phyloP scores from a whole-genome alignment of 306 rosid species.

The Lotus japonicus region DNA sequence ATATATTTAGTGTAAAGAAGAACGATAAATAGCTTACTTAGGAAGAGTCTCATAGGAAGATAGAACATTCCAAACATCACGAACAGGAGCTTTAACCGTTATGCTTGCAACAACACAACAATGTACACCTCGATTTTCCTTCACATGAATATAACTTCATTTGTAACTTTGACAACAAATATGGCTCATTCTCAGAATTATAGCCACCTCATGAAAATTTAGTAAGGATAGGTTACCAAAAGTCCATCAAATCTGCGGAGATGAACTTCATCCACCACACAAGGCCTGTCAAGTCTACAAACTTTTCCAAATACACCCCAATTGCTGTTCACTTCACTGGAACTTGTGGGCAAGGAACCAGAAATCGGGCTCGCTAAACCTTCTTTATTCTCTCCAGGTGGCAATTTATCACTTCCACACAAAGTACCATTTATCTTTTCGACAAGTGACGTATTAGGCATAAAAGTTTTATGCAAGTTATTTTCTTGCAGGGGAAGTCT shows the following conservation, averaged over 20 bases:
- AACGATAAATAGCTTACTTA: slow-evolving; percentile 52
- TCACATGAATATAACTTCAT: slow-evolving; percentile 35
- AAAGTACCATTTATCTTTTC: slow-evolving; percentile 31
- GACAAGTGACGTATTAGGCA: slow-evolving; percentile 25
- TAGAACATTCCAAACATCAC: slow-evolving; percentile 83
- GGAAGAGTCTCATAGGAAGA: slow-evolving; percentile 91
- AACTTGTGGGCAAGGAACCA: slow-evolving; percentile 36
- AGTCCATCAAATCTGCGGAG: slow-evolving; percentile 97
- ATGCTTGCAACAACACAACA: slow-evolving; percentile 94
- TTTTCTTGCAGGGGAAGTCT: slow-evolving; percentile 26
- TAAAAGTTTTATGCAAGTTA: slow-evolving; percentile 20
- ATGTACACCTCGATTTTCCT: slow-evolving; percentile 99
- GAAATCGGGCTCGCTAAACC: slow-evolving; percentile 35
- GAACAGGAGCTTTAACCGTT: slow-evolving; percentile 91
- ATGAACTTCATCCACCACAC: slow-evolving; percentile 95
- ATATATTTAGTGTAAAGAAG: not conserved
- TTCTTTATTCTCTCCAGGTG: slow-evolving; percentile 39
- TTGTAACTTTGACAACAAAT: slow-evolving; percentile 13
- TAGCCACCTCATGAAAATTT: slow-evolving; percentile 17
- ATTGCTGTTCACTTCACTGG: slow-evolving; percentile 44
- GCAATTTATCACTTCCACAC: slow-evolving; percentile 36
- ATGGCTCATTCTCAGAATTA: not conserved
- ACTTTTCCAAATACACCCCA: slow-evolving; percentile 76
- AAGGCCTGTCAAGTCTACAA: slow-evolving; percentile 76
- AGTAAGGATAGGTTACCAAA: slow-evolving; percentile 49